Base-by-base conservation (phyloP, 1,284 basidiomycete species). In the Sanghuangporus baumii region DNA sequence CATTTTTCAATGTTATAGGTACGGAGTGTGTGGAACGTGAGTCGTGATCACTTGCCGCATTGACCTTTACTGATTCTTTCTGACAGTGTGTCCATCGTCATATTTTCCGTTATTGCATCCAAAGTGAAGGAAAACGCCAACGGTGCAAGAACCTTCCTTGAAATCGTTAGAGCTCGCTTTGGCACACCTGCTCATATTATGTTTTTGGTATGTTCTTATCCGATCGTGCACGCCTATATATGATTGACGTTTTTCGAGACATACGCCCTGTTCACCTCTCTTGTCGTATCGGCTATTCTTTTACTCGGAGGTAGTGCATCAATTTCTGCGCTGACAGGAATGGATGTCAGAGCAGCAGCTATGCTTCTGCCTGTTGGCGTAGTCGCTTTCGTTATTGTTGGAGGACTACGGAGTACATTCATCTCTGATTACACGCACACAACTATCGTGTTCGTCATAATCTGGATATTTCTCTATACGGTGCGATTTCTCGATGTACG, bases 331-430 rank as follows among this genome's bases (percentile, higher is more conserved):
- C 75, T 96, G 51, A 94, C 93, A 0, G 91, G 90, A 0, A 92
- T 93, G 87, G 84, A 79, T 70, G 89, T 87, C n/a, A 79, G 89
- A 62, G 91, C 91, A 2, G 88, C 89, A 0, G 89, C 87, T 71
- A 93, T 93, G 78, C 78, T 94, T 26, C 85, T 91, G 12, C 88
- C 87, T 0, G 68, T 83, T 38, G 63, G 63, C 2, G 82, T 82
- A 16, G 83, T 86, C 2, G 76, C 81, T 2, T 81, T 84, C 56
- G 86, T 86, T 65, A 84, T 85, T 8, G 80, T 81, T 67, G 82
- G 81, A 5, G 82, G 82, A 14, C 74, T 85, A 11, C 77, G 82
- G 2, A 79, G 80, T 2, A 83, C 82, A 0, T 81, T 85, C 60
- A 73, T 85, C 8, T 82, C 79, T 62, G 82, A 84, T 68, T 82